Evolutionary conservation across 2,329 filamentous ascomycete species (phyloP).

Genomic region (Fusarium tricinctum): DNA sequence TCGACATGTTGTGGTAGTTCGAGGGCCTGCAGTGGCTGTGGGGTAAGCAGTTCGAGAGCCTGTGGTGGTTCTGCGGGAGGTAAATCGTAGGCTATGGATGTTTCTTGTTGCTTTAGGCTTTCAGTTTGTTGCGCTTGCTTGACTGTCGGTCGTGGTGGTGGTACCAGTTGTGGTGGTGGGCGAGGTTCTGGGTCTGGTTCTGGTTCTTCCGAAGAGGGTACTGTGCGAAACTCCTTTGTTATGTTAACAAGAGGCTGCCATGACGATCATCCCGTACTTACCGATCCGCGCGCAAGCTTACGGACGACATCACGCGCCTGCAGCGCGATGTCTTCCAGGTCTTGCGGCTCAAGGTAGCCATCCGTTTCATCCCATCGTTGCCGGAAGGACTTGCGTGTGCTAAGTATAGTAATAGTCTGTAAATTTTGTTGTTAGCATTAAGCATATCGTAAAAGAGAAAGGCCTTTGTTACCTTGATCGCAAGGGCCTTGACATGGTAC

Average conservation of each 20-base stretch:
- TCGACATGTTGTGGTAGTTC: slow-evolving; percentile 1
- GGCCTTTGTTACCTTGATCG: slow-evolving; percentile 48
- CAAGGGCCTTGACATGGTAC: slow-evolving; percentile 50
- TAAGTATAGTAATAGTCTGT: slow-evolving; percentile 47
- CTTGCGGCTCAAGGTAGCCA: slow-evolving; percentile 31
- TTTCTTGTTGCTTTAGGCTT: neutral
- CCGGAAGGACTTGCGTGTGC: slow-evolving; percentile 43
- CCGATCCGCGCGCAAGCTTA: slow-evolving; percentile 39
- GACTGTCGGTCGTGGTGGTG: neutral
- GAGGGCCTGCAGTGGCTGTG: neutral
- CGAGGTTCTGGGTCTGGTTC: slow-evolving; percentile 3
- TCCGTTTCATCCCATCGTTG: slow-evolving; percentile 44
- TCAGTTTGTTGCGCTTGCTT: neutral
- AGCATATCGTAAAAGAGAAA: neutral
- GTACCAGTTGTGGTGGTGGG: neutral
- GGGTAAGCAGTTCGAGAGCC: neutral
- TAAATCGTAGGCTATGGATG: neutral
- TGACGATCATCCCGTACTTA: slow-evolving; percentile 23
- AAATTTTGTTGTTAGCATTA: slow-evolving; percentile 20
- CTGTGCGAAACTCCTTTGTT: slow-evolving; percentile 14
- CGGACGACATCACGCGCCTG: slow-evolving; percentile 41
- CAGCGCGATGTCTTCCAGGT: slow-evolving; percentile 38
- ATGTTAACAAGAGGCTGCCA: slow-evolving; percentile 14
- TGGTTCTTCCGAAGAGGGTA: slow-evolving; percentile 8
- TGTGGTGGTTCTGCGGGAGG: neutral